Conservation (phyloP, 2,329 filamentous ascomycete genomes). For the Herpotrichia juniperi region DNA sequence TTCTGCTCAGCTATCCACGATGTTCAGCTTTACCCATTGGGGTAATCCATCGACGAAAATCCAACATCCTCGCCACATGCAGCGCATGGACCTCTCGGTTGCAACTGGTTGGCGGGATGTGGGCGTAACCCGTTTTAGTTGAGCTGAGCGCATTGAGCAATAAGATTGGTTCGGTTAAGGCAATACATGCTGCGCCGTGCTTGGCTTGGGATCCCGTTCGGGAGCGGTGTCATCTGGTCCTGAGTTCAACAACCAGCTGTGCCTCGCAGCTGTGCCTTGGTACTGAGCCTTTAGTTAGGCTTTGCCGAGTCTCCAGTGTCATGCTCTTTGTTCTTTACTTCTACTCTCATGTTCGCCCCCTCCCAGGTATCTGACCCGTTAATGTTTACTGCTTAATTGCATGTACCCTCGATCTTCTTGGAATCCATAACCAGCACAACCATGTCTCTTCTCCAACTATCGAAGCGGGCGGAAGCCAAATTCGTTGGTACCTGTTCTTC, state of each 20-base stretch:
- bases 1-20: not conserved
- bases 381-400: not conserved
- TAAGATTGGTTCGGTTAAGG: not conserved
- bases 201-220: not conserved
- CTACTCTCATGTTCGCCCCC: not conserved
- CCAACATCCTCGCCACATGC: not conserved
- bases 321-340: not conserved
- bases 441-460: not conserved
- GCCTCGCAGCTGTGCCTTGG: not conserved
- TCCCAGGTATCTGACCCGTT: not conserved
- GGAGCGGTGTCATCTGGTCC: not conserved
- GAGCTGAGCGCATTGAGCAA: too few species aligned
- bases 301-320: not conserved
- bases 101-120: too few species aligned
- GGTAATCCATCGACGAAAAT: not conserved
- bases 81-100: too few species aligned
- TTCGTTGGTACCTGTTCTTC: conserved; percentile 42
- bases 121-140: too few species aligned
- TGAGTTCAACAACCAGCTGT: not conserved
- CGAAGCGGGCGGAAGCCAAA: not conserved
- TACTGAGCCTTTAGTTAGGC: not conserved
- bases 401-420: not conserved
- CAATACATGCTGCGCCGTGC: not conserved
- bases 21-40: not conserved
- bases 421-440: not conserved